Evolutionary conservation across 73 alveolate species (phyloP).

Genomic region (Paramecium tetraurelia): DNA sequence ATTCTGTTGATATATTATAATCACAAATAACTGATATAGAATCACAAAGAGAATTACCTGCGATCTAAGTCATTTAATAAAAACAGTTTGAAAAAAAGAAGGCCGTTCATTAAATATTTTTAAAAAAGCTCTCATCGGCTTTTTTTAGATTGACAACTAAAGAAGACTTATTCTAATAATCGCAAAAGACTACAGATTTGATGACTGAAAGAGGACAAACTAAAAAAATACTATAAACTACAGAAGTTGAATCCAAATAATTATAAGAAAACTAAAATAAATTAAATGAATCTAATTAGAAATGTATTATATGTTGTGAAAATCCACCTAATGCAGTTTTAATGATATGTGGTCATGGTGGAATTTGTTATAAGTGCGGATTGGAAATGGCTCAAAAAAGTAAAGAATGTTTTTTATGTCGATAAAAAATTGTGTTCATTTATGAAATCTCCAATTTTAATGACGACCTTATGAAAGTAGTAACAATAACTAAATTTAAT

Average conservation of each 20-base stretch:
- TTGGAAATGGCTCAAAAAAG: not conserved
- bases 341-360: slow-evolving; percentile 65
- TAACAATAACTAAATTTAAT: not conserved
- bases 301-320: slow-evolving; percentile 56
- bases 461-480: not conserved
- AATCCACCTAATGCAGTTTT: slow-evolving; percentile 41
- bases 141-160: not conserved
- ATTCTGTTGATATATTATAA: not conserved
- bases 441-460: not conserved
- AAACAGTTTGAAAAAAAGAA: not conserved
- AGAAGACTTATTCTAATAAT: not conserved
- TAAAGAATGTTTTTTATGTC: slow-evolving; percentile 23
- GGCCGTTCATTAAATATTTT: not conserved
- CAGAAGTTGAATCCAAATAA: not conserved
- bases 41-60: not conserved
- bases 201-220: slow-evolving; percentile 14
- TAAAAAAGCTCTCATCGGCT: not conserved
- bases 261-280: not conserved
- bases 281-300: not conserved
- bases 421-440: not conserved
- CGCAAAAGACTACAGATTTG: not conserved
- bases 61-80: not conserved
- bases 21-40: not conserved
- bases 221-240: not conserved
- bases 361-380: slow-evolving; percentile 60